Conservation (phyloP, 1,284 basidiomycete species). For the Athelia sp. region DNA sequence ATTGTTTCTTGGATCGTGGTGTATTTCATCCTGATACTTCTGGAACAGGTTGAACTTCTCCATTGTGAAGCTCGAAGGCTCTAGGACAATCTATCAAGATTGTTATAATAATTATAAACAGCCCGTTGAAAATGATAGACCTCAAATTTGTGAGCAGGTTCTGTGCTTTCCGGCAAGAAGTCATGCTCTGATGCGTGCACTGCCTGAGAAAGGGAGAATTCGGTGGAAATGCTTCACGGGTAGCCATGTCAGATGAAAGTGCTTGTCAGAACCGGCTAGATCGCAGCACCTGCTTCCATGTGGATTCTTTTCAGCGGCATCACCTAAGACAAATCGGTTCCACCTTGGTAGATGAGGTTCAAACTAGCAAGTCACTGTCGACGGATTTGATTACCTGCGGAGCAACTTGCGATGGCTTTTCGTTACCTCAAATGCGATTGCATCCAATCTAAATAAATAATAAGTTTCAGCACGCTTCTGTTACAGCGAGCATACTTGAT, state of each 20-base stretch:
- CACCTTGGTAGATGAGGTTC: conserved; percentile 41
- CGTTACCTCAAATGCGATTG: conserved; percentile 63
- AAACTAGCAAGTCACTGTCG: too few relatives aligned
- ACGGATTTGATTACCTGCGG: conserved; percentile 25
- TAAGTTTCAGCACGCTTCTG: too few relatives aligned
- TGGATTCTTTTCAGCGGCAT: conserved; percentile 25
- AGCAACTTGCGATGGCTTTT: conserved; percentile 78
- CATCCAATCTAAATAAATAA: conserved; percentile 83
- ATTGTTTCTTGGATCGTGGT: conserved; percentile 59
- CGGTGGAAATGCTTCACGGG: background rate
- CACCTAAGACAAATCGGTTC: conserved; percentile 66
- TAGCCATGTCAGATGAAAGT: background rate
- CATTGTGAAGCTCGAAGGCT: conserved; percentile 67
- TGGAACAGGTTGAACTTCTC: conserved; percentile 81
- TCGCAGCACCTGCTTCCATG: conserved; percentile 17
- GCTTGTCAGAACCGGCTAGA: conserved; percentile 12
- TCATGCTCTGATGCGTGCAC: conserved; percentile 42
- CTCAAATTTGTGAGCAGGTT: conserved; percentile 43
- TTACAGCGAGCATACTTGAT: conserved; percentile 78
- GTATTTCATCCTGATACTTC: conserved; percentile 75
- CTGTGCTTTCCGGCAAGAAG: conserved; percentile 10
- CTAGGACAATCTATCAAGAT: conserved; percentile 70
- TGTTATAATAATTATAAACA: too few relatives aligned
- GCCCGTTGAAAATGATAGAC: conserved; percentile 32
- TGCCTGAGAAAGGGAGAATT: conserved; percentile 34